Evolutionary conservation across 2,329 filamentous ascomycete genomes (phyloP).

Genomic region (Ambrosiella beaveri): DNA sequence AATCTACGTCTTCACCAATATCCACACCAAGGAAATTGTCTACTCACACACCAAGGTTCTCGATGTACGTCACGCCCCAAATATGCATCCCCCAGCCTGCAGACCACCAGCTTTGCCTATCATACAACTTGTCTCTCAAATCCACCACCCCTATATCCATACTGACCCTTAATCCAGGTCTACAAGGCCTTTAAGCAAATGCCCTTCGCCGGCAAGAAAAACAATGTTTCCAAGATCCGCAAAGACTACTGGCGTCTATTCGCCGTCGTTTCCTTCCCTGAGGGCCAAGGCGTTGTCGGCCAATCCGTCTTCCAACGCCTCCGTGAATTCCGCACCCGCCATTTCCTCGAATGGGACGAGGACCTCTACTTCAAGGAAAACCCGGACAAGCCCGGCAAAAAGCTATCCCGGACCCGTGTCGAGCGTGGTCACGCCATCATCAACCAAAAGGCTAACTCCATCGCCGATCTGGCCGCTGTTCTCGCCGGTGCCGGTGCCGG

Average conservation of each 20-base stretch:
- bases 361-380: slow-evolving; percentile 26
- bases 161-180: slow-evolving; percentile 17
- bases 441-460: slow-evolving; percentile 41
- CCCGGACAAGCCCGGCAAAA: slow-evolving; percentile 20
- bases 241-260: slow-evolving; percentile 51
- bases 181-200: slow-evolving; percentile 36
- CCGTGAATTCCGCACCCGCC: slow-evolving; percentile 44
- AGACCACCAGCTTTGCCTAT: neutral
- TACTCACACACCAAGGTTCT: slow-evolving; percentile 32
- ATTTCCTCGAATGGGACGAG: slow-evolving; percentile 44
- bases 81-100: neutral
- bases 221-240: slow-evolving; percentile 42
- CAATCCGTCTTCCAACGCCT: slow-evolving; percentile 44
- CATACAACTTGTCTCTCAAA: neutral
- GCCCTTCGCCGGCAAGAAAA: slow-evolving; percentile 51
- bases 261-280: slow-evolving; percentile 40
- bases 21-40: slow-evolving; percentile 32
- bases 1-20: slow-evolving; percentile 38
- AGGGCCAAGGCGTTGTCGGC: slow-evolving; percentile 34
- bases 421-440: slow-evolving; percentile 37
- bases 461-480: slow-evolving; percentile 47
- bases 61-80: slow-evolving; percentile 23
- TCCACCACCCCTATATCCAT: neutral
- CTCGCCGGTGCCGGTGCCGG: slow-evolving; percentile 34
- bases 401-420: slow-evolving; percentile 22